Evolutionary conservation across 805 yeast genomes (phyloP), one percentile per base, ranked within the genome.

Genomic region (Yamadazyma akitaensis): DNA sequence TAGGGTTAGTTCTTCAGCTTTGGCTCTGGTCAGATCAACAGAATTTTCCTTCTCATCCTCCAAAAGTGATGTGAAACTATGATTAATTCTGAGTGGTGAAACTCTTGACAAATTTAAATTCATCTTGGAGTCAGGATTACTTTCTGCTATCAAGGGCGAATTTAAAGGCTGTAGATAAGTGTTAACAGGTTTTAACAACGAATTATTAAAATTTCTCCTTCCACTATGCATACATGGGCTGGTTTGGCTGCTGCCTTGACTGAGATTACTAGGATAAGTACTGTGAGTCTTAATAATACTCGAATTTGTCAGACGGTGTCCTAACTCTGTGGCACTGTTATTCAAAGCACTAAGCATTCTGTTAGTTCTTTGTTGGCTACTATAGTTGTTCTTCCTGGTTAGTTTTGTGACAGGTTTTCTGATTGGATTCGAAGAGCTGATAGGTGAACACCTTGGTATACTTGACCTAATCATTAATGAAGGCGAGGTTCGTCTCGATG

Each of bases 41-140:
- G 44, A 31, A 19, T 52, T 50, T 13, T 52, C 56, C 30, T 52
- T 50, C 25, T 52, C 52, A 17, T 40, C 44, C 6, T 38, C 48
- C 31, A 25, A 5, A 3, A 32, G 13, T n/a, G 37, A 21, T 8
- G 35, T 12, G 12, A 37, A 21, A 12, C 16, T 19, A 8, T 32
- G 28, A n/a, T 39, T 36, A 19, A 48, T 14, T 33, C 45, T 42
- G 19, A 51, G 37, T 17, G 55, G 55, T 19, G 54, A 51, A 26
- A 16, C 19, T 16, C 34, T 37, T 7, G 48, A 30, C 18, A 30
- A 21, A 11, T 31, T 12, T 13, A 36, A 41, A 13, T 32, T 40
- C n/a, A 25, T 30, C 35, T 32, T 40, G 24, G 21, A 16, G 3
- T 17, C n/a, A 14, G n/a, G 1, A 4, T 32, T 3, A 28, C 13